Evolutionary conservation across 495 filamentous ascomycete genomes (phyloP), one percentile per base, ranked within the genome.

Genomic region (Pseudomonodictys pantanalensis): DNA sequence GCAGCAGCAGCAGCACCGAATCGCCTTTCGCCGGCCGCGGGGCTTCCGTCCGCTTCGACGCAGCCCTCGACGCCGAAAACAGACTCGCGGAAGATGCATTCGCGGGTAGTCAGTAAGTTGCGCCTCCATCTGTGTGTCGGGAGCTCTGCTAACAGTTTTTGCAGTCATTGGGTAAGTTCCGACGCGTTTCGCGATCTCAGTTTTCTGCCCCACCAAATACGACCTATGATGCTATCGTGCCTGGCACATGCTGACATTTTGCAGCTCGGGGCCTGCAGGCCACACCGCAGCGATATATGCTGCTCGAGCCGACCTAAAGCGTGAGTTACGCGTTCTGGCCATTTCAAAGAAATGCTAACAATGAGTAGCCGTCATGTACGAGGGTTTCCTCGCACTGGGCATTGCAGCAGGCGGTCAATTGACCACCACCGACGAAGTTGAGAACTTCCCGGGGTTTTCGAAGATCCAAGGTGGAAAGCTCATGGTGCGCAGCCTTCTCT

Each of bases 221-320:
- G 22, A 24, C 20, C 32, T 35, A 29, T 58, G 20, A 25, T 49
- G 53, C 24, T 32, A 42, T 38, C 32, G 32, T 44, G 2, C 39
- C 56, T 29, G 23, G 24, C n/a, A 18, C 20, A 47, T 57, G 53
- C 60, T 63, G 38, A 63, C 60, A 22, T 23, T 52, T 41, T 69
- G 85, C 76, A 90, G 92, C 78, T 97, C 93, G 53, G 93, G 93
- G 78, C 93, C 93, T 52, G 93, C 91, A 63, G 93, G 91, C 71
- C 93, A 98, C 79, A 97, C 93, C 38, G 93, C 93, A 55, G 93
- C 92, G 65, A 83, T 98, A 71, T 98, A 98, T 73, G 86, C 96
- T 58, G 87, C 91, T 25, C 88, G 93, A 70, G 93, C 93, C 62
- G 91, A 98, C 72, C 77, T 98, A 63, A 86, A 88, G 71, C 87